Base-by-base conservation (phyloP, 2,329 filamentous ascomycete species). In the Immersiporthe knoxdaviesiana region DNA sequence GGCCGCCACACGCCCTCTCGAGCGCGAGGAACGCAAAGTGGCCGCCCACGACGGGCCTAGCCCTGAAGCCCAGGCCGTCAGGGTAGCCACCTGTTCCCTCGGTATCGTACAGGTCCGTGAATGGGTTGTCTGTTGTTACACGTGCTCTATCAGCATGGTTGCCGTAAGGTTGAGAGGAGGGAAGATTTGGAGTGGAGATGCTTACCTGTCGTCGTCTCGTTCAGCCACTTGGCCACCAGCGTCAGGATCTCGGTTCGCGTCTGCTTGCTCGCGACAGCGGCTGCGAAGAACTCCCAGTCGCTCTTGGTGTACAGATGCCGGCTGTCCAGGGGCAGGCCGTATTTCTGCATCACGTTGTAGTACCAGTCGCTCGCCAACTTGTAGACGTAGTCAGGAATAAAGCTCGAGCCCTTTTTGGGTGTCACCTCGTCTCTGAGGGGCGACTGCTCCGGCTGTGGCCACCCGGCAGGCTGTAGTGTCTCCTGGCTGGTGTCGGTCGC, bases 231-330 rank as follows among this genome's bases (percentile, higher is more conserved):
- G 0, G 92, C 92, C 54, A 96, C 90, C 24, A 88, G 87, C 70
- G 92, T 85, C 47, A 96, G 81, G 64, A 97, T 93, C 77, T 91
- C 88, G 2, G 85, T 84, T 66, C 93, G 86, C 1, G 91, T 91
- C 69, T 84, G 81, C 76, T 87, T 86, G 73, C 88, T 89, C 4
- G 92, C 88, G 6, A 97, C 91, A 1, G 93, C 92, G 61, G 93
- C 93, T 0, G 92, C 92, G 78, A 96, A 94, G 78, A 97, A 94
- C 74, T 96, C 91, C 93, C 93, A 97, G 80, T 97, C 93, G 39
- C 91, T 93, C 81, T 97, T 97, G 44, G 92, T 91, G 79, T 96
- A 96, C 3, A 95, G 79, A 78, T 96, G 92, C 58, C 93, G 88
- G 73, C 87, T 91, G 79, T 97, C 93, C 10, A 97, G 86, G 0